A percentile compares a stretch with the other conserved stretches of the same genome.
phyloP scores from a whole-genome alignment of 2,329 filamentous ascomycete species.

The Diplodia seriata region DNA sequence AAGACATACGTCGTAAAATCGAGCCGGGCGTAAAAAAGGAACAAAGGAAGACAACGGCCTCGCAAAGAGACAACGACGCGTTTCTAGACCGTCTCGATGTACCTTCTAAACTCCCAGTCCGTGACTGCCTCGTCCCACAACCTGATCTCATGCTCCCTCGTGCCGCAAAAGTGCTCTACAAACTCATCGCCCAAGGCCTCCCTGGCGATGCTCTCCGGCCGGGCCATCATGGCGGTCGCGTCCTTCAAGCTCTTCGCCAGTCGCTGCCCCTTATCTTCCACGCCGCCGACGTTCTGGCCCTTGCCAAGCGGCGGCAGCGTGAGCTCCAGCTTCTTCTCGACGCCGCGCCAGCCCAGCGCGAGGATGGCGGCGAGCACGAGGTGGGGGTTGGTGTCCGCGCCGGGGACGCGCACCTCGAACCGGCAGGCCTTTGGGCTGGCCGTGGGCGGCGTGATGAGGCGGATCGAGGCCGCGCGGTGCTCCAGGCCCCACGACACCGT shows the following conservation, averaged over 20 bases:
- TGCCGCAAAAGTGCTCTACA: slow-evolving; percentile 93
- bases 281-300: slow-evolving; percentile 79
- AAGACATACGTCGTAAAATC: neutral
- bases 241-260: slow-evolving; percentile 86
- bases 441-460: slow-evolving; percentile 87
- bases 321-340: slow-evolving; percentile 90
- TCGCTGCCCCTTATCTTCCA: slow-evolving; percentile 73
- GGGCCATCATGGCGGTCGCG: slow-evolving; percentile 79
- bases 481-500: slow-evolving; percentile 97
- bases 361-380: slow-evolving; percentile 87
- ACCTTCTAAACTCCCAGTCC: slow-evolving; percentile 86
- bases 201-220: slow-evolving; percentile 82
- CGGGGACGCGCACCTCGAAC: slow-evolving; percentile 90
- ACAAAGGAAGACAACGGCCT: neutral
- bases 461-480: slow-evolving; percentile 89
- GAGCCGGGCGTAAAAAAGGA: neutral
- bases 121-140: slow-evolving; percentile 97
- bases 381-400: slow-evolving; percentile 92
- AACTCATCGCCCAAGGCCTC: slow-evolving; percentile 95
- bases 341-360: slow-evolving; percentile 85
- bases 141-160: slow-evolving; percentile 86
- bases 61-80: neutral
- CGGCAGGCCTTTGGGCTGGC: slow-evolving; percentile 84
- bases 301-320: slow-evolving; percentile 82
- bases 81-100: slow-evolving; percentile 74